A percentile compares a stretch with the other conserved stretches of the same genome.
These are phyloP conservation scores for Chaetomium fimeti DNA, from an alignment of 495 filamentous ascomycete genomes.

Conservation along the genomic window DNA sequence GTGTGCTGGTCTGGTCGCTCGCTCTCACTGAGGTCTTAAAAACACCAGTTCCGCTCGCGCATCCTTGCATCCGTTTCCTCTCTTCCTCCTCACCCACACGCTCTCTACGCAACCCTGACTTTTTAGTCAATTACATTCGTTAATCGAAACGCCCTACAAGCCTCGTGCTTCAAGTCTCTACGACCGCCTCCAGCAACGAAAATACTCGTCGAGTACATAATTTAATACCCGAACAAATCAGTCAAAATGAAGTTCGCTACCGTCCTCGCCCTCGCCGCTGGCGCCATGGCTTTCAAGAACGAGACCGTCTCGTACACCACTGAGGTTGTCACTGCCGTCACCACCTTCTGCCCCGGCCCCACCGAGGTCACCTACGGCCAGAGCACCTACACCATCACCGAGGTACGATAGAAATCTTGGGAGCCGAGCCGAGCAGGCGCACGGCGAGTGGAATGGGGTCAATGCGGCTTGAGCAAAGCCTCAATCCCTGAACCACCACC, in stretches of 20 bases:
- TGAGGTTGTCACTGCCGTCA: conserved; percentile 74
- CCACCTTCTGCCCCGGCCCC: conserved; percentile 81
- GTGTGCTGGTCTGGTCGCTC: not conserved
- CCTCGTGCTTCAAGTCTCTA: conserved; percentile 14
- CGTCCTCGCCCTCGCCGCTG: conserved; percentile 61
- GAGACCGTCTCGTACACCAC: conserved; percentile 60
- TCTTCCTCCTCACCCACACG: conserved; percentile 48
- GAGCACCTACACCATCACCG: conserved; percentile 76
- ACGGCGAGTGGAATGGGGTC: too few species aligned
- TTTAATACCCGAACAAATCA: conserved; percentile 45
- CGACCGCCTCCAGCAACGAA: conserved; percentile 25
- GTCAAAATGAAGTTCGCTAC: conserved; percentile 83
- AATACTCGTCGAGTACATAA: conserved; percentile 45
- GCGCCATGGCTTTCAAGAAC: conserved; percentile 51
- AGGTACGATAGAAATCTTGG: conserved; percentile 40
- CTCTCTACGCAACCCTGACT: conserved; percentile 50
- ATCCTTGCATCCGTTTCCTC: conserved; percentile 35
- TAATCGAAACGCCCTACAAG: conserved; percentile 27
- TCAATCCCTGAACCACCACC: not conserved
- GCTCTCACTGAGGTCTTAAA: conserved; percentile 22
- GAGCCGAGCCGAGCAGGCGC: too few species aligned
- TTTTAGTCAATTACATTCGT: conserved; percentile 63
- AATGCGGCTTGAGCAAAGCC: too few species aligned
- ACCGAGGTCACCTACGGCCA: conserved; percentile 67
- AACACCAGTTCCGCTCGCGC: conserved; percentile 36